These are phyloP conservation scores for Vitellaria paradoxa DNA, from an alignment of 179 eudicot species.

Conservation along the genomic window DNA sequence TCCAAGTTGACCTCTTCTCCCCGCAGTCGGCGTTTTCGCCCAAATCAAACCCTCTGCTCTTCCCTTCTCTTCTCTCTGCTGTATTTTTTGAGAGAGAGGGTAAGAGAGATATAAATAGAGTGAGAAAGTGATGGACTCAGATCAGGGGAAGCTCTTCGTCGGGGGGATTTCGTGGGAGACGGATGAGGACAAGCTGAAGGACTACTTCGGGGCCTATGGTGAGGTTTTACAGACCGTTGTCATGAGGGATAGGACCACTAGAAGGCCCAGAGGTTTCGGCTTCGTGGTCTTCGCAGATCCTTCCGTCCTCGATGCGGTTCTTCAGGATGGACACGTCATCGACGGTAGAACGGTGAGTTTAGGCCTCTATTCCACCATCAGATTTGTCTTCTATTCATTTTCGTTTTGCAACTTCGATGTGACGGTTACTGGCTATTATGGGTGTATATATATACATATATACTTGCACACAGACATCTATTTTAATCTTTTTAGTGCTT, in stretches of 20 bases:
- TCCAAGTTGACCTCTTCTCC: neutral
- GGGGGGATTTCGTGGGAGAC: conserved; percentile 96
- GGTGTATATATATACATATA: too few species aligned
- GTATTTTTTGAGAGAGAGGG: neutral
- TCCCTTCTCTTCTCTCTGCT: neutral
- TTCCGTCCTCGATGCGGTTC: conserved; percentile 55
- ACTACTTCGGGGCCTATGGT: conserved; percentile 63
- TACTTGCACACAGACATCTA: too few species aligned
- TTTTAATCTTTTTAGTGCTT: neutral
- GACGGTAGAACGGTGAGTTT: conserved; percentile 67
- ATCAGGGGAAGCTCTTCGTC: conserved; percentile 79
- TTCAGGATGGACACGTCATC: conserved; percentile 63
- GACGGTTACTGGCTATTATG: neutral
- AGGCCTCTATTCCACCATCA: neutral
- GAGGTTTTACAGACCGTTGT: conserved; percentile 62
- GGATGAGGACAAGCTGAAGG: conserved; percentile 58
- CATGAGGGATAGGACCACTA: conserved; percentile 64
- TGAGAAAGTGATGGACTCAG: conserved; percentile 55
- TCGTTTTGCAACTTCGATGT: neutral
- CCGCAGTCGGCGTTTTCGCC: conserved; percentile 11
- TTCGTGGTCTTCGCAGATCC: conserved; percentile 86
- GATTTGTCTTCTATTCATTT: neutral
- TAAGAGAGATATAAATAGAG: neutral
- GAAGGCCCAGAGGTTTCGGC: conserved; percentile 82
- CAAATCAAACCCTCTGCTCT: neutral